Conservation (phyloP, 176 grass and related monocot genomes). For the Aegilops longissima region DNA sequence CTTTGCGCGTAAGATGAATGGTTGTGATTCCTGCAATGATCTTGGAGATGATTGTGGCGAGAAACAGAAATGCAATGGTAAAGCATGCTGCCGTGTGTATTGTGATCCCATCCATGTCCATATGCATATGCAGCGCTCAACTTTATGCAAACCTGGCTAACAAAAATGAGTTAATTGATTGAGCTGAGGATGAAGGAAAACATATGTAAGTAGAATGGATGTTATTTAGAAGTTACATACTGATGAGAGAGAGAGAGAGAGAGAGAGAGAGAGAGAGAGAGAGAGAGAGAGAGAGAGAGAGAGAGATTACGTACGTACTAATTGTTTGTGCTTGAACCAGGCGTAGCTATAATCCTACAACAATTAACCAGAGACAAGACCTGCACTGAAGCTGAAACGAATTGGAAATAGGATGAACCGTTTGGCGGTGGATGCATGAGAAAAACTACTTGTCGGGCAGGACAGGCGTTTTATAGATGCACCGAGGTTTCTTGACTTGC, state of each 20-base stretch:
- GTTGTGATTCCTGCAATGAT: neutral
- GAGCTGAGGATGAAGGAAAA: too few species aligned
- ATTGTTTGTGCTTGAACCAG: neutral
- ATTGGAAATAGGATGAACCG: neutral
- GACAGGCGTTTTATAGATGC: conserved; percentile 8
- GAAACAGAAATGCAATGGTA: neutral
- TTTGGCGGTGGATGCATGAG: neutral
- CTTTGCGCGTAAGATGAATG: neutral
- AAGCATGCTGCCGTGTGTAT: neutral
- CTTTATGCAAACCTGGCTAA: neutral
- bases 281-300: too few species aligned
- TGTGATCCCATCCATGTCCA: neutral
- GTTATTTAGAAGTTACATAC: too few species aligned
- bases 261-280: too few species aligned
- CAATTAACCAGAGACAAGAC: too few species aligned
- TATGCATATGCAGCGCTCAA: neutral
- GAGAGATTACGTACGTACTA: too few species aligned
- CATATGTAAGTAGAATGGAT: too few species aligned
- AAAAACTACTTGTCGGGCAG: neutral
- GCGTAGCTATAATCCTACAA: too few species aligned
- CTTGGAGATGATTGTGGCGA: neutral
- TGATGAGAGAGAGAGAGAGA: too few species aligned
- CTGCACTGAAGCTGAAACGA: too few species aligned
- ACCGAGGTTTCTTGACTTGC: neutral
- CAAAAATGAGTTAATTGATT: too few species aligned